Percentiles rank a stretch among this genome's conserved stretches.
These are phyloP conservation scores for Paecilomyces sp. DNA, from an alignment of 2,329 filamentous ascomycete species.

Conservation along the genomic window DNA sequence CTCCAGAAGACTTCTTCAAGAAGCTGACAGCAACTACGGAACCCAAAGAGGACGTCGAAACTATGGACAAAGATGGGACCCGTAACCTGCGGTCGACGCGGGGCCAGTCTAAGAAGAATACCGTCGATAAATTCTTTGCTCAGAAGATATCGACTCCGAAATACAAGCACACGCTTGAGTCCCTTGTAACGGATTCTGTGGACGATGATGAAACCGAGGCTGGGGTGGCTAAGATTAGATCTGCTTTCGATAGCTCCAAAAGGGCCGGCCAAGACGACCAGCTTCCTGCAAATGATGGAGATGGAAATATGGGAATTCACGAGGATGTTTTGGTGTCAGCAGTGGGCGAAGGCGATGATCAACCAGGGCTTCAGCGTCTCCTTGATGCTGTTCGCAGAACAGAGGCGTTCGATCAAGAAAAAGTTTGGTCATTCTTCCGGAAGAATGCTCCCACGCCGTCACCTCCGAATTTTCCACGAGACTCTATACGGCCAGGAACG, in stretches of 20 bases:
- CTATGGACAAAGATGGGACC: constrained; percentile 4
- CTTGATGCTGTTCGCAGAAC: constrained; percentile 54
- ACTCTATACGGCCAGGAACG: constrained; percentile 21
- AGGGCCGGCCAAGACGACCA: constrained; percentile 5
- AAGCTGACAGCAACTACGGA: constrained; percentile 14
- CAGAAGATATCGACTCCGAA: constrained; percentile 26
- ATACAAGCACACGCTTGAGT: constrained; percentile 59
- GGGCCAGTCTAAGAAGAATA: constrained; percentile 3
- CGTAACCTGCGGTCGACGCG: constrained; percentile 9
- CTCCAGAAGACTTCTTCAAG: constrained; percentile 46
- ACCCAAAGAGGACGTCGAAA: constrained; percentile 4
- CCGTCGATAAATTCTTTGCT: constrained; percentile 5
- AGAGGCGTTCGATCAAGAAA: constrained; percentile 49
- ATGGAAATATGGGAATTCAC: constrained; percentile 17
- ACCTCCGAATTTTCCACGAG: constrained; percentile 25
- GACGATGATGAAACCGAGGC: constrained; percentile 55
- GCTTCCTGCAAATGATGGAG: constrained; percentile 1
- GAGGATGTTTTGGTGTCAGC: constrained; percentile 37
- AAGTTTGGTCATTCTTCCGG: constrained; percentile 53
- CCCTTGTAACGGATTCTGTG: constrained; percentile 53
- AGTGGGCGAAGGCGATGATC: constrained; percentile 36
- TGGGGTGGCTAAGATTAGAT: constrained; percentile 35
- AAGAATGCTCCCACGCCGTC: constrained; percentile 14
- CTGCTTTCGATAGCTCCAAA: constrained; percentile 18
- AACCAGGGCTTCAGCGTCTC: constrained; percentile 40